A percentile compares a stretch with the other conserved stretches of the same genome.
phyloP scores from a whole-genome alignment of 305 asterid species.

The Fraxinus dipetala region DNA sequence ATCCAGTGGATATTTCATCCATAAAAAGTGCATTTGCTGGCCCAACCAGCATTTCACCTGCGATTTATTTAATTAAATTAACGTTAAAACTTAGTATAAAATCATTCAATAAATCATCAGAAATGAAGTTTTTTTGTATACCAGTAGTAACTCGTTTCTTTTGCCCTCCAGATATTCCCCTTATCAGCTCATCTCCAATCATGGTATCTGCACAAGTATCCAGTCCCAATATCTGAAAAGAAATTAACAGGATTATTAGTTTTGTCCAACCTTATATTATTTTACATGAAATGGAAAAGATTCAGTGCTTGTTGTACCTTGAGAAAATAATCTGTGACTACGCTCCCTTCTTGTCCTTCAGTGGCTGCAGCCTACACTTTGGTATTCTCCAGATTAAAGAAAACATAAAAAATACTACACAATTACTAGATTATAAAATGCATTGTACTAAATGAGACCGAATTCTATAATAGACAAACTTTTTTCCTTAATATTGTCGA shows the following conservation, averaged over 20 bases:
- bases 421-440: neutral
- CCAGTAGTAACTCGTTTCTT: constrained; percentile 66
- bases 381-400: constrained; percentile 3
- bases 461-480: neutral
- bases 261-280: neutral
- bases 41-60: constrained; percentile 72
- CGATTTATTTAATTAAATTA: neutral
- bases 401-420: neutral
- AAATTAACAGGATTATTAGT: neutral
- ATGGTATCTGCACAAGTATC: constrained; percentile 59
- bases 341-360: constrained; percentile 46
- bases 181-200: constrained; percentile 51
- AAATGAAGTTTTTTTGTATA: constrained; percentile 11
- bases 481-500: neutral
- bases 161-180: constrained; percentile 74
- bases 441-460: neutral
- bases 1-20: constrained; percentile 75
- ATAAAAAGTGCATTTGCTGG: constrained; percentile 56
- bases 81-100: neutral
- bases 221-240: constrained; percentile 53
- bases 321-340: constrained; percentile 54
- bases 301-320: constrained; percentile 35
- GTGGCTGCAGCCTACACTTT: constrained; percentile 41
- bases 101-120: neutral
- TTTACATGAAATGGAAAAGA: neutral